Conservation (phyloP, 495 filamentous ascomycete species). For the Aspergillus panamensis region DNA sequence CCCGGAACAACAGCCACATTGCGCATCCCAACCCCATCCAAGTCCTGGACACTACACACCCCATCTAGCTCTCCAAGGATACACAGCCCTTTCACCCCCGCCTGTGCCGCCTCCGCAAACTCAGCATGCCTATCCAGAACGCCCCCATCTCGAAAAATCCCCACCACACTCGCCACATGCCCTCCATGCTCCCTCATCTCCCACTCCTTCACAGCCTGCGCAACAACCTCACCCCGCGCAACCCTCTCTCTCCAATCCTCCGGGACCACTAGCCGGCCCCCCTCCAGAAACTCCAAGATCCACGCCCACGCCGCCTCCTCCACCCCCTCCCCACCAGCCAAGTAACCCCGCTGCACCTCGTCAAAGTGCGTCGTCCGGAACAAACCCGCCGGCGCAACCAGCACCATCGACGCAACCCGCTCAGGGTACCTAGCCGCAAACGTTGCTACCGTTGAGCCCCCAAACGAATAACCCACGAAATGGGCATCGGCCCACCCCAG, state of each 20-base stretch:
- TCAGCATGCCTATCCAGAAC: conserved; percentile 36
- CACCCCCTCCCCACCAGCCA: conserved; percentile 27
- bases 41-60: conserved; percentile 31
- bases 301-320: conserved; percentile 31
- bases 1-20: conserved; percentile 35
- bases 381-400: conserved; percentile 38
- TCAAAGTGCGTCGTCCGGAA: conserved; percentile 17
- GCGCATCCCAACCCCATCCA: conserved; percentile 32
- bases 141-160: conserved; percentile 40
- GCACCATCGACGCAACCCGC: conserved; percentile 28
- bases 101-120: conserved; percentile 32
- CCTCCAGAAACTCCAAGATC: conserved; percentile 36
- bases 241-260: conserved; percentile 44
- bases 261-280: conserved; percentile 35
- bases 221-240: conserved; percentile 38
- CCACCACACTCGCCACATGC: conserved; percentile 40
- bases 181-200: conserved; percentile 41
- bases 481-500: conserved; percentile 33
- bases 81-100: conserved; percentile 24
- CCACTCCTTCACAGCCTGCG: conserved; percentile 45
- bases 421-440: conserved; percentile 27
- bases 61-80: conserved; percentile 44
- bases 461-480: conserved; percentile 40
- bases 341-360: conserved; percentile 21
- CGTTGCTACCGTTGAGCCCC: conserved; percentile 29